Conservation (phyloP, 495 filamentous ascomycete genomes). For the Bacidia rubella region DNA sequence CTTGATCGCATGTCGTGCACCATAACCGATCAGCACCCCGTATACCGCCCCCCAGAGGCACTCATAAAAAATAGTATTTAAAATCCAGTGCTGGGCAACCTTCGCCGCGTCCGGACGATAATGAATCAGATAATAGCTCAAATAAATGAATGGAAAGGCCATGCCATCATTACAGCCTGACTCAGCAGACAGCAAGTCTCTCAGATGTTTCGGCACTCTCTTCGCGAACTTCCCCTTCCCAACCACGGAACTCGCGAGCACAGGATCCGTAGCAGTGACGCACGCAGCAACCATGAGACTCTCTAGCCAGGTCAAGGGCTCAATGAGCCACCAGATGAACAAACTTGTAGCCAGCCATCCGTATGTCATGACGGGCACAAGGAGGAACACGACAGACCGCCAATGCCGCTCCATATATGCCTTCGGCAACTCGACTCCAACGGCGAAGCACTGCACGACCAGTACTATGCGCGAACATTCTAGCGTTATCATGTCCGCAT, state of each 20-base stretch:
- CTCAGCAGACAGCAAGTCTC: slow-evolving; percentile 90
- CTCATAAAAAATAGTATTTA: slow-evolving; percentile 85
- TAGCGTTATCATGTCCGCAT: slow-evolving; percentile 85
- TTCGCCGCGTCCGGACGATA: slow-evolving; percentile 53
- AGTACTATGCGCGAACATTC: slow-evolving; percentile 96
- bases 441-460: slow-evolving; percentile 98
- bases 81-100: slow-evolving; percentile 79
- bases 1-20: slow-evolving; percentile 81
- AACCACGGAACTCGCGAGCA: slow-evolving; percentile 93
- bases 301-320: slow-evolving; percentile 71
- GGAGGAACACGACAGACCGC: slow-evolving; percentile 77
- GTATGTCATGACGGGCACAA: slow-evolving; percentile 93
- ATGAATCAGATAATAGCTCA: slow-evolving; percentile 74
- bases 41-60: slow-evolving; percentile 87
- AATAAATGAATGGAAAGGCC: slow-evolving; percentile 98
- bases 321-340: slow-evolving; percentile 95
- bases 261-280: slow-evolving; percentile 95
- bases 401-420: slow-evolving; percentile 97
- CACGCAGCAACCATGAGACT: slow-evolving; percentile 78
- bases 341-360: slow-evolving; percentile 91
- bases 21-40: slow-evolving; percentile 78
- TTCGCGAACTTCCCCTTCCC: slow-evolving; percentile 98
- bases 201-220: slow-evolving; percentile 89
- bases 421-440: slow-evolving; percentile 95
- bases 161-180: slow-evolving; percentile 99